Conservation (phyloP, 495 filamentous ascomycete genomes). For the Cercophora scortea region DNA sequence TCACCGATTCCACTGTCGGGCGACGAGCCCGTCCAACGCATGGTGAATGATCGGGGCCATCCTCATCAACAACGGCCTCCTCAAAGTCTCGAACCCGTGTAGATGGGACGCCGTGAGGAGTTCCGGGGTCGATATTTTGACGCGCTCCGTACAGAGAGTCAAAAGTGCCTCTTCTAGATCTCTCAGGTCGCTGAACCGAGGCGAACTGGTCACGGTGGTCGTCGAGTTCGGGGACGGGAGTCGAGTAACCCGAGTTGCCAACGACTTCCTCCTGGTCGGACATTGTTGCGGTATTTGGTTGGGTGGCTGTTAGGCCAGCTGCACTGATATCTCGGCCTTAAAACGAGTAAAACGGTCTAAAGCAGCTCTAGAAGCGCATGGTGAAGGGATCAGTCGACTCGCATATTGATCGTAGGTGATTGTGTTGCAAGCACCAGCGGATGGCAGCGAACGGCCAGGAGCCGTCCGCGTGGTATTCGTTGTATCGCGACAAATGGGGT, state of each 20-base stretch:
- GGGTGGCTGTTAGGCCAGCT: not conserved
- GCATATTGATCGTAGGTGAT: conserved; percentile 22
- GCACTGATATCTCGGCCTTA: conserved; percentile 1
- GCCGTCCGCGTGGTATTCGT: conserved; percentile 25
- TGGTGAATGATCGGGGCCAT: conserved; percentile 38
- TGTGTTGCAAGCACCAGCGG: conserved; percentile 25
- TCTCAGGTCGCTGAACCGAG: conserved; percentile 50
- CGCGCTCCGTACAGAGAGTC: conserved; percentile 43
- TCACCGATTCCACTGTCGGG: conserved; percentile 36
- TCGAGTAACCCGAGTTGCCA: conserved; percentile 51
- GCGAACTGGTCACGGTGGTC: conserved; percentile 80
- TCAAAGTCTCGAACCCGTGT: conserved; percentile 50
- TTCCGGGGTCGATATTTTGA: conserved; percentile 28
- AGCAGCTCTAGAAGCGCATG: conserved; percentile 17
- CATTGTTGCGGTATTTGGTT: conserved; percentile 34
- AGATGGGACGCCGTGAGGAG: conserved; percentile 18
- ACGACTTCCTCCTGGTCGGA: conserved; percentile 46
- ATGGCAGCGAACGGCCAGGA: conserved; percentile 31
- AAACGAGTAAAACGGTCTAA: conserved; percentile 9
- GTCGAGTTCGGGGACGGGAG: conserved; percentile 82
- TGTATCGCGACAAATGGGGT: not conserved
- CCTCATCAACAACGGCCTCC: conserved; percentile 78
- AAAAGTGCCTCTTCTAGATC: conserved; percentile 47
- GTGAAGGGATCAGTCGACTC: conserved; percentile 15
- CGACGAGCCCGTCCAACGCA: conserved; percentile 31